Conservation (phyloP, 164 flowering plant genomes). For the Liriodendron chinense region DNA sequence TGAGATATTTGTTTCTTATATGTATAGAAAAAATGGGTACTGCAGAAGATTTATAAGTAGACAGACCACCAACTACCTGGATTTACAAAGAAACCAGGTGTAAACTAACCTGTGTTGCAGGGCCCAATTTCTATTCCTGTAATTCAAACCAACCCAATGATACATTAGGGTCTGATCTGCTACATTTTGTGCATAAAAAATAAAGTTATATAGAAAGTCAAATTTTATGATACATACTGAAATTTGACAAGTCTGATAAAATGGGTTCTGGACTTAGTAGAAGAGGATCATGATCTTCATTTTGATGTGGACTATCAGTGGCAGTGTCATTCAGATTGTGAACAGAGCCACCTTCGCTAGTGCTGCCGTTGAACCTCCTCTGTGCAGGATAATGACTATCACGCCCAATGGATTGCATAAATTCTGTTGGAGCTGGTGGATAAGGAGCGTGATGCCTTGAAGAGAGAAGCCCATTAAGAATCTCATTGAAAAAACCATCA, state of each 20-base stretch:
- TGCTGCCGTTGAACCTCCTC: not conserved
- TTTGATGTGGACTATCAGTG: slow-evolving; percentile 27
- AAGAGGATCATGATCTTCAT: slow-evolving; percentile 54
- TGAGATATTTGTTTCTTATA: not conserved
- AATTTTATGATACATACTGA: slow-evolving; percentile 34
- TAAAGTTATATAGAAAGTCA: not conserved
- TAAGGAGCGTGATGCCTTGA: slow-evolving; percentile 66
- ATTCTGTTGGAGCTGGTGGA: slow-evolving; percentile 73
- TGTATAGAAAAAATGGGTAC: not conserved
- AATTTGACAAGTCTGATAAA: slow-evolving; percentile 26
- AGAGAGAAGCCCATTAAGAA: slow-evolving; percentile 78
- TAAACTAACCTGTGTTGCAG: slow-evolving; percentile 42
- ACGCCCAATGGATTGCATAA: slow-evolving; percentile 28
- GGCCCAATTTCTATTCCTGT: slow-evolving; percentile 40
- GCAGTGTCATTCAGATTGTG: slow-evolving; percentile 22
- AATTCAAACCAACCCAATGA: slow-evolving; percentile 19
- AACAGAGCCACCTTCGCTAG: slow-evolving; percentile 11
- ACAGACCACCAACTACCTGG: slow-evolving; percentile 7
- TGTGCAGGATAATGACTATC: slow-evolving; percentile 3
- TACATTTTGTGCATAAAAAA: slow-evolving; percentile 10
- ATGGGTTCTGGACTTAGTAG: slow-evolving; percentile 29
- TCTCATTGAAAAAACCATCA: slow-evolving; percentile 96
- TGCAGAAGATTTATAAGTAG: not conserved
- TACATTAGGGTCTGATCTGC: slow-evolving; percentile 13
- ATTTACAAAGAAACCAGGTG: not conserved